Conservation (phyloP, 2,329 filamentous ascomycete species). For the Colletotrichum higginsianum region DNA sequence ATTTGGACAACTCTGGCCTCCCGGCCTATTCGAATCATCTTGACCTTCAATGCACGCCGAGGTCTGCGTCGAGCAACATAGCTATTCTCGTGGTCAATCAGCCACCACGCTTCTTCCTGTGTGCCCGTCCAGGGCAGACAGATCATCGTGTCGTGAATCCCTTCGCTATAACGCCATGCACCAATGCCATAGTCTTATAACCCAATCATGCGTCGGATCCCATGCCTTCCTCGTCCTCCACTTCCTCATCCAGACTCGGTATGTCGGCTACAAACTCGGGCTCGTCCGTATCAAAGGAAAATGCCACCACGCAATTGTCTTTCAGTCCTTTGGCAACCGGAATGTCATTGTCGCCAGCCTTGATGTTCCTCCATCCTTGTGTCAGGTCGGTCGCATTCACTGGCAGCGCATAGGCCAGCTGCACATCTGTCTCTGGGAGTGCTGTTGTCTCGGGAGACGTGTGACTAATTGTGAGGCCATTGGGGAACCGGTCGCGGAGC, state of each 20-base stretch:
- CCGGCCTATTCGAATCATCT: no score
- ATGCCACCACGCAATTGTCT: constrained; percentile 65
- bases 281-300: constrained; percentile 61
- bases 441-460: constrained; percentile 52
- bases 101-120: not conserved
- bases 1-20: not conserved
- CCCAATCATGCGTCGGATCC: constrained; percentile 31
- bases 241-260: constrained; percentile 56
- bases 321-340: constrained; percentile 60
- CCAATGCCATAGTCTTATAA: not conserved
- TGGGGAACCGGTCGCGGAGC: constrained; percentile 70
- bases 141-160: not conserved
- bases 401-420: constrained; percentile 63
- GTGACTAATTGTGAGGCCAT: constrained; percentile 62
- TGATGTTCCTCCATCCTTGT: constrained; percentile 66
- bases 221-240: constrained; percentile 58
- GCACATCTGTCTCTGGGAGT: constrained; percentile 58
- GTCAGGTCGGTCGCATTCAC: constrained; percentile 60
- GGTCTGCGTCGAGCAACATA: not conserved
- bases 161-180: constrained; percentile 33
- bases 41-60: not conserved
- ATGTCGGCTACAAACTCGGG: constrained; percentile 62
- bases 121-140: not conserved
- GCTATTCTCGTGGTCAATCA: not conserved
- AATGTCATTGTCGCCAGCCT: constrained; percentile 55